Evolutionary conservation across 2,329 filamentous ascomycete genomes (phyloP).

Genomic region (Sporothrix dimorphospora): DNA sequence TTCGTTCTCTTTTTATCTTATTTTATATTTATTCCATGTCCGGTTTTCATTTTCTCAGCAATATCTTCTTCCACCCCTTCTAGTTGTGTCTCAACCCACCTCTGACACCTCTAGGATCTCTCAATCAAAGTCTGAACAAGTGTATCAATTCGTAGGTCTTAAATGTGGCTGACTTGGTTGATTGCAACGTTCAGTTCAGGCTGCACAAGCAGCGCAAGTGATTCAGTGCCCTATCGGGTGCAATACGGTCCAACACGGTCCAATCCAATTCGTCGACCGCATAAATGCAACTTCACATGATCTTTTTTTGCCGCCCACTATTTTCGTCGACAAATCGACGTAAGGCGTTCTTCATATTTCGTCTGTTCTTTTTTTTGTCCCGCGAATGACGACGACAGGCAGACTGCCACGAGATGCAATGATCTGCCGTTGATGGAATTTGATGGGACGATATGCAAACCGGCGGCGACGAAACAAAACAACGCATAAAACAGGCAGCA

Average conservation of each 20-base stretch:
- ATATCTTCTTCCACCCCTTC: not conserved
- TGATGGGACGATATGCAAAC: conserved; percentile 1
- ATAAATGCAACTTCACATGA: conserved; percentile 25
- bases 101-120: no score
- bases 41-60: not conserved
- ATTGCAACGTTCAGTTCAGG: not conserved
- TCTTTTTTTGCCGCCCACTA: not conserved
- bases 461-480: not conserved
- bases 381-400: not conserved
- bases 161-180: not conserved
- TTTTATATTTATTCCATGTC: not conserved
- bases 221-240: not conserved
- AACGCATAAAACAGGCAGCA: conserved; percentile 4
- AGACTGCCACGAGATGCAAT: not conserved
- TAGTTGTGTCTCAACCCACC: not conserved
- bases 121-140: no score
- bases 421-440: not conserved
- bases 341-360: not conserved
- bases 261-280: conserved; percentile 14
- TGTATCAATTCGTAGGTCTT: not conserved
- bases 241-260: not conserved
- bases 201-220: not conserved
- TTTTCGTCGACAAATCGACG: no score
- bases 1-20: no score
- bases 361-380: conserved; percentile 5